Evolutionary conservation across 176 grass and related monocot species (phyloP), one percentile per base, ranked within the genome.

Genomic region (Hordeum marinum): DNA sequence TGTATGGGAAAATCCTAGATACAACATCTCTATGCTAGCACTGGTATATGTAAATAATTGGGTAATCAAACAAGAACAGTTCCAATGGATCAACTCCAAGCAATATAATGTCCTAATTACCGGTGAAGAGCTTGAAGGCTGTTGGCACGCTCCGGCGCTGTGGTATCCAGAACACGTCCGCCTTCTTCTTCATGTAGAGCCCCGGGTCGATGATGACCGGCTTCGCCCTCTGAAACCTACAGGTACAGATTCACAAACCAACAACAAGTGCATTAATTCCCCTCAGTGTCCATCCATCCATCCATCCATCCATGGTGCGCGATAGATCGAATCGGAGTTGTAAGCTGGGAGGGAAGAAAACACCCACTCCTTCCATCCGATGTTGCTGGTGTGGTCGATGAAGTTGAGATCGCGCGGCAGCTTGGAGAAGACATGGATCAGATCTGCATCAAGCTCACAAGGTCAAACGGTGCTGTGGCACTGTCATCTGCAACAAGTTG

Each of bases 81-180:
- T 17, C 27, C 11, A 14, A 50, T 50, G 6, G 29, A 76, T 76
- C 29, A 67, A 67, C 31, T 39, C 1, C 2, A 55, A 64, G 27
- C 21, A 85, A 20, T n/a, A 39, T 3, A 41, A 8, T 42, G 29
- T 2, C 27, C 13, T 35, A 2, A 66, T 41, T 78, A 93, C 91
- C 91, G 2, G 91, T 93, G 73, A 90, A 93, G 54, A 93, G 88
- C n/a, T 90, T 93, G 88, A 93, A 93, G 35, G 91, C 91, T 2
- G 88, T 93, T 0, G 91, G 91, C 1, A 93, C 88, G 0, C 91
- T 93, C 20, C 91, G 83, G 24, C 91, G 83, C 74, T 93, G 88
- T 1, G 88, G 88, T 31, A 93, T 88, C 88, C 88, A 93, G 68
- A 93, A 93, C 4, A 93, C 91, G 68, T 93, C 88, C 0, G 85